Percentiles rank a stretch among this genome's conserved stretches.
These are phyloP conservation scores for Daedalea quercina DNA, from an alignment of 768 basidiomycete species.

Conservation along the genomic window DNA sequence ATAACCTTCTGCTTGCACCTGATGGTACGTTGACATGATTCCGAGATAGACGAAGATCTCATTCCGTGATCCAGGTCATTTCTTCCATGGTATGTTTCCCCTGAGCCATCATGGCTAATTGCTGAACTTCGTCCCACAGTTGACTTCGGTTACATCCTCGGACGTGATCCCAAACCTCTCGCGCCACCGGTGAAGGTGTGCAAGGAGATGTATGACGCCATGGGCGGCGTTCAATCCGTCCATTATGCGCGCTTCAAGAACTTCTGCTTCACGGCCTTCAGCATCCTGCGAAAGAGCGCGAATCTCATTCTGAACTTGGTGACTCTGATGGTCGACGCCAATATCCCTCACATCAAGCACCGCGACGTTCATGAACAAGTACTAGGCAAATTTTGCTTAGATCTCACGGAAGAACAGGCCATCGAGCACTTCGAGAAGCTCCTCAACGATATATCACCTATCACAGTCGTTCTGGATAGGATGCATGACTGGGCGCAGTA, in stretches of 20 bases:
- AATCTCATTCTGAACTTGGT: constrained; percentile 96
- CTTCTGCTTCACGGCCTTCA: constrained; percentile 97
- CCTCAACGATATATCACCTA: constrained; percentile 90
- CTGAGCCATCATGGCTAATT: neutral
- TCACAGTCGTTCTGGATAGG: constrained; percentile 87
- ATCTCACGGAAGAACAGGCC: constrained; percentile 93
- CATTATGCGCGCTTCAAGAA: constrained; percentile 96
- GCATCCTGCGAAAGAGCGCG: constrained; percentile 91
- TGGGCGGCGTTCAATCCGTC: constrained; percentile 96
- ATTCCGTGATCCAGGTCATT: constrained; percentile 52
- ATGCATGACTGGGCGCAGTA: constrained; percentile 91
- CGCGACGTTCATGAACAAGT: constrained; percentile 84
- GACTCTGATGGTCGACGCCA: constrained; percentile 94
- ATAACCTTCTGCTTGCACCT: constrained; percentile 87
- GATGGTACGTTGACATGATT: constrained; percentile 52
- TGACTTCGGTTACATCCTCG: constrained; percentile 97
- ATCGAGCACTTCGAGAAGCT: constrained; percentile 94
- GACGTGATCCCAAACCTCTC: constrained; percentile 95
- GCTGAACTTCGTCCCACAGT: constrained; percentile 41
- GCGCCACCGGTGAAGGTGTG: constrained; percentile 98
- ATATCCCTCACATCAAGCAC: constrained; percentile 95
- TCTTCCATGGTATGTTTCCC: constrained; percentile 82
- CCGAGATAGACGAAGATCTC: neutral
- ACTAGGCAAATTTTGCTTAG: constrained; percentile 93
- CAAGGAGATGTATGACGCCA: constrained; percentile 99